Evolutionary conservation across 441 rosid species (phyloP).

Genomic region (Biscutella auriculata): DNA sequence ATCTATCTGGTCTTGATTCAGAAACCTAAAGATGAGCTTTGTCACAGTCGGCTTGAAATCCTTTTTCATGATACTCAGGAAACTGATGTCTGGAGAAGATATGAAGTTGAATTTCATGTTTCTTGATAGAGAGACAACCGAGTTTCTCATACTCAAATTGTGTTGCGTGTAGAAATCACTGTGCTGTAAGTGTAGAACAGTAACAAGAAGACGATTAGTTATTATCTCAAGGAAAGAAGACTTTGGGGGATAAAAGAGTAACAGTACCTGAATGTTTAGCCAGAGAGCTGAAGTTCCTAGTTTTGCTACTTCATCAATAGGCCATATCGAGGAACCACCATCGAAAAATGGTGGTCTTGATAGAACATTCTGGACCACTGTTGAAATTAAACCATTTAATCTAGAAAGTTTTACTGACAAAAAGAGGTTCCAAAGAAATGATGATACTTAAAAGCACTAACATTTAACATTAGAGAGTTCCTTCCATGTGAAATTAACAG

Average conservation of each 20-base stretch:
- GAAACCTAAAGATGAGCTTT: constrained; percentile 51
- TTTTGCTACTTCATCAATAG: constrained; percentile 25
- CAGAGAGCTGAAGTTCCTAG: constrained; percentile 35
- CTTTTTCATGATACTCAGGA: constrained; percentile 35
- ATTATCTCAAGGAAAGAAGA: neutral
- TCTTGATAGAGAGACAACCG: constrained; percentile 34
- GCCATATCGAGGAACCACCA: constrained; percentile 16
- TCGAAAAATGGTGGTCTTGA: constrained; percentile 42
- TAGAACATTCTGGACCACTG: constrained; percentile 46
- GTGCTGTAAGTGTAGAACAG: constrained; percentile 35
- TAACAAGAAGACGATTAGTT: neutral
- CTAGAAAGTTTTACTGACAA: neutral
- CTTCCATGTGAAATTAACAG: constrained; percentile 40
- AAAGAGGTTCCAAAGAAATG: neutral
- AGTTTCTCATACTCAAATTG: constrained; percentile 55
- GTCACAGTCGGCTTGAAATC: constrained; percentile 28
- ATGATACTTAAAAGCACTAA: constrained; percentile 26
- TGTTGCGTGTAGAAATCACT: constrained; percentile 50
- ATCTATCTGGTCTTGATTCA: constrained; percentile 30
- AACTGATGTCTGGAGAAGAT: constrained; percentile 74
- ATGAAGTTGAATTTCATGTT: constrained; percentile 35
- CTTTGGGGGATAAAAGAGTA: neutral
- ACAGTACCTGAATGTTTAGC: constrained; percentile 71
- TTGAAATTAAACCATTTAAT: neutral
- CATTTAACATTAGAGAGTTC: constrained; percentile 24